Evolutionary conservation across 2,329 filamentous ascomycete species (phyloP).

Genomic region (Cryphonectria carpinicola): DNA sequence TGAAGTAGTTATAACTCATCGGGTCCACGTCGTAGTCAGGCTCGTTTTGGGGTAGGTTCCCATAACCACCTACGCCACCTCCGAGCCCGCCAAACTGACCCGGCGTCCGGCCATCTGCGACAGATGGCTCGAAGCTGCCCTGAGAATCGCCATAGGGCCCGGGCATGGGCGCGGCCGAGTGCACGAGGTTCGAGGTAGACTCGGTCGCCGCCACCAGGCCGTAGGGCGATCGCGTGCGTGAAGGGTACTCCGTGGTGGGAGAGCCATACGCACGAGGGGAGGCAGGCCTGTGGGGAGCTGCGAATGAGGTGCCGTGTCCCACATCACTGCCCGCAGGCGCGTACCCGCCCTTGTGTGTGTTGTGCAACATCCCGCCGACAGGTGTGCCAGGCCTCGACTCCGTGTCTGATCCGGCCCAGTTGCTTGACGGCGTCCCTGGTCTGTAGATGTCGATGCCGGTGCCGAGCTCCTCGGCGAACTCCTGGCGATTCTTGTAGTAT

Average conservation of each 20-base stretch:
- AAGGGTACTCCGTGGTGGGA: conserved; percentile 28
- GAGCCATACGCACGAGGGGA: conserved; percentile 23
- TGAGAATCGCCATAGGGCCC: conserved; percentile 30
- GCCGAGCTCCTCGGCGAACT: conserved; percentile 81
- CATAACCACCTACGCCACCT: conserved; percentile 63
- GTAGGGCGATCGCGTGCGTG: conserved; percentile 22
- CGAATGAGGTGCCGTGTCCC: conserved; percentile 9
- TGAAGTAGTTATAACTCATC: conserved; percentile 61
- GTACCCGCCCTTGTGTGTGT: conserved; percentile 36
- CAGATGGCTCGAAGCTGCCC: conserved; percentile 33
- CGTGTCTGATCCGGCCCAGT: conserved; percentile 46
- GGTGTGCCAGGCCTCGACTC: conserved; percentile 58
- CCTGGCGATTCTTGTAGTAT: conserved; percentile 86
- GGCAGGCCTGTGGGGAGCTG: conserved; percentile 13
- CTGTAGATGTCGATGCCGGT: conserved; percentile 61
- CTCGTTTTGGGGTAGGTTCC: conserved; percentile 60
- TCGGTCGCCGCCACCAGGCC: conserved; percentile 27
- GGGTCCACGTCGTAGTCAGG: conserved; percentile 46
- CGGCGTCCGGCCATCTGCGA: conserved; percentile 29
- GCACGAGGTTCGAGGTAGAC: conserved; percentile 27
- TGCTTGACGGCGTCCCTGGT: conserved; percentile 63
- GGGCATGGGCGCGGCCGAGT: conserved; percentile 27
- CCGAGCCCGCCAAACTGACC: conserved; percentile 58
- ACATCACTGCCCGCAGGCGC: conserved; percentile 21
- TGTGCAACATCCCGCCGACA: conserved; percentile 41